These are phyloP conservation scores for Diddensiella transvaalensis DNA, from an alignment of 805 yeast genomes.

Conservation along the genomic window DNA sequence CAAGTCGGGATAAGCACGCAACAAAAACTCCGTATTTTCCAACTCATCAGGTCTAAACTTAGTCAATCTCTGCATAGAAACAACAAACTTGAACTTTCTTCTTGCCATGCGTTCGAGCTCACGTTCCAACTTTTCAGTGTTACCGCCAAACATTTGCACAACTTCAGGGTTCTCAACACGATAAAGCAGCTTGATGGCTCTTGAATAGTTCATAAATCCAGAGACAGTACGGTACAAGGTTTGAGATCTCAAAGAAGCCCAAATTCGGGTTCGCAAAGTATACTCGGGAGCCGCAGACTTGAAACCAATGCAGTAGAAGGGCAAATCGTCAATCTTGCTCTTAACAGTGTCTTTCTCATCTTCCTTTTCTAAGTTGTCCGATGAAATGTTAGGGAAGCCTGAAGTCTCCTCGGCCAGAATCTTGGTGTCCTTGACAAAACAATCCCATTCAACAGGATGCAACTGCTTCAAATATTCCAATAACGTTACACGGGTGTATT, in stretches of 20 bases:
- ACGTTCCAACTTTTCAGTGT: slow-evolving; percentile 92
- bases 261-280: slow-evolving; percentile 91
- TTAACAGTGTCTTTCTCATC: slow-evolving; percentile 69
- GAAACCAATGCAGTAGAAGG: slow-evolving; percentile 95
- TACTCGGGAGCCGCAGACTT: slow-evolving; percentile 97
- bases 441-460: slow-evolving; percentile 97
- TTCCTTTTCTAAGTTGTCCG: slow-evolving; percentile 42
- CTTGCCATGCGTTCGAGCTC: slow-evolving; percentile 83
- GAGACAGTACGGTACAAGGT: slow-evolving; percentile 95
- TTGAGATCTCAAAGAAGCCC: slow-evolving; percentile 98
- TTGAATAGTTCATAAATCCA: slow-evolving; percentile 97
- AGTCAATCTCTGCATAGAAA: slow-evolving; percentile 84
- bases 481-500: slow-evolving; percentile 89
- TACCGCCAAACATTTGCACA: slow-evolving; percentile 96
- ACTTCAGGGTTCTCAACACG: slow-evolving; percentile 94
- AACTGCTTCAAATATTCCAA: slow-evolving; percentile 91
- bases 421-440: slow-evolving; percentile 94
- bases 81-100: slow-evolving; percentile 73
- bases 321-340: slow-evolving; percentile 84
- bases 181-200: slow-evolving; percentile 89
- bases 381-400: slow-evolving; percentile 18
- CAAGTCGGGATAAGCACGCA: slow-evolving; percentile 68
- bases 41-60: slow-evolving; percentile 61
- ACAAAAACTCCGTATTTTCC: slow-evolving; percentile 62
- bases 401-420: slow-evolving; percentile 68